These are phyloP conservation scores for Fusarium torulosum DNA, from an alignment of 2,329 filamentous ascomycete genomes.

Conservation along the genomic window DNA sequence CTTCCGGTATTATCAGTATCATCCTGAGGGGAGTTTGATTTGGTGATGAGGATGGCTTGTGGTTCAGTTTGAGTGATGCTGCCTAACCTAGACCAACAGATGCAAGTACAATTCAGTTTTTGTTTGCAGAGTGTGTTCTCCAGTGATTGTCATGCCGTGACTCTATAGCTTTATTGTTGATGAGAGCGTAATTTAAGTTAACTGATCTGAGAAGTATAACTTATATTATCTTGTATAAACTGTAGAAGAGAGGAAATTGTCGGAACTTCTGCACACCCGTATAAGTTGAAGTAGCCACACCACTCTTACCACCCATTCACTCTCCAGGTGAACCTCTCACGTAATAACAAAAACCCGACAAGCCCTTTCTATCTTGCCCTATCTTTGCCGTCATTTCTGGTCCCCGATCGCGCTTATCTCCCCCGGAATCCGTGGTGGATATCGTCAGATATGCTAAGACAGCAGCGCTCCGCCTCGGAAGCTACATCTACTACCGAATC, in stretches of 20 bases:
- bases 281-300: too few species aligned
- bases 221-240: too few species aligned
- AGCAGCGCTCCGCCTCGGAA: constrained; percentile 18
- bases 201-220: too few species aligned
- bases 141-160: too few species aligned
- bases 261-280: too few species aligned
- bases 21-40: background rate
- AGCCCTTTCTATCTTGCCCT: background rate
- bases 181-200: too few species aligned
- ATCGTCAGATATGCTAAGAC: constrained; percentile 14
- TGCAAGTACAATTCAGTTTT: too few species aligned
- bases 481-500: constrained; percentile 36
- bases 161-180: too few species aligned
- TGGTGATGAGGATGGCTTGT: background rate
- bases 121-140: too few species aligned
- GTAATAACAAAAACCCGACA: background rate
- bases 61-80: background rate
- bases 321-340: background rate
- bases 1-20: background rate
- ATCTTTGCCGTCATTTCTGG: background rate
- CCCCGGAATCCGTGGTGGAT: constrained; percentile 13
- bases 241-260: too few species aligned
- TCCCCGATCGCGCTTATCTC: constrained; percentile 13
- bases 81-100: background rate
- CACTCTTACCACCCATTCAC: background rate